Evolutionary conservation across 1,139 yeast species (phyloP), one percentile per base, ranked within the genome.

Genomic region (Spathaspora jeffriesii): DNA sequence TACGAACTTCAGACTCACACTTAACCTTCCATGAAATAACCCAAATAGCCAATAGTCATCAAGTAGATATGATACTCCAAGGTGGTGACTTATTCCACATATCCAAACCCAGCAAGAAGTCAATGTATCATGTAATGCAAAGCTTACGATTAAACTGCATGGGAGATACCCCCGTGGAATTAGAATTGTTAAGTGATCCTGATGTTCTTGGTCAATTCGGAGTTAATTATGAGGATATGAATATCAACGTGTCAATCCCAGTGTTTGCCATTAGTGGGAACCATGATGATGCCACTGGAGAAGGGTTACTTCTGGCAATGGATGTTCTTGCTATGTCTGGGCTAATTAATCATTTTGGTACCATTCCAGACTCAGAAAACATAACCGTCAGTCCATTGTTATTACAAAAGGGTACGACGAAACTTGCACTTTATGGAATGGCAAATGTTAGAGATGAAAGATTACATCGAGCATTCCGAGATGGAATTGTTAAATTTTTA

Each of bases 231-330:
- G 96, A 89, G 59, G 98, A 93, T 62, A 91, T 92, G 3, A 90
- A 93, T 64, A 68, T 90, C 50, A 93, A 93, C 63, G 85, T 93
- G 2, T 84, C 96, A 0, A 80, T 91, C n/a, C 99, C 99, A 0
- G 81, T 93, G 18, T 91, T 93, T 73, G 95, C 95, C 10, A 93
- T 95, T 9, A 84, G 93, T 48, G 99, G 99, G 3, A 93, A 93
- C 59, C 99, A 93, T 64, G 99, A 93, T 64, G 99, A 93, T 67
- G 91, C 97, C 1, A 88, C 97, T 0, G 99, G 99, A 0, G 88
- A 84, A 44, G 88, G 87, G 2, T 69, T 90, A 50, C 70, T 93
- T n/a, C 85, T 92, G 53, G 97, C 99, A 0, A 73, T 93, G 72
- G 99, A 93, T 63, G 70, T 95, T 3, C 68, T 95, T 15, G 82